A percentile compares a stretch with the other conserved stretches of the same genome.
phyloP scores from a whole-genome alignment of 2,329 filamentous ascomycete species.

The Bipolaris oryzae region DNA sequence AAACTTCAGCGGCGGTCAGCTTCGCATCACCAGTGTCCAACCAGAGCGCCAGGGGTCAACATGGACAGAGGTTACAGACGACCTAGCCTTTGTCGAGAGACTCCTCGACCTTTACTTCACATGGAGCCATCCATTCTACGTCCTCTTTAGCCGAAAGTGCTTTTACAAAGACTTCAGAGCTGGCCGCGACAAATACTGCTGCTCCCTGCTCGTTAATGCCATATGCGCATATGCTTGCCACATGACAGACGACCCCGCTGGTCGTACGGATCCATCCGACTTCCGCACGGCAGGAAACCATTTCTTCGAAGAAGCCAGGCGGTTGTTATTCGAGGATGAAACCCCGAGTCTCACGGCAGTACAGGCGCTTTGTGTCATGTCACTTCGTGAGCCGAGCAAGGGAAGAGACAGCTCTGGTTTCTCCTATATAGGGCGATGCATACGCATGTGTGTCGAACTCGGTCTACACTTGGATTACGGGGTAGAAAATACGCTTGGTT shows the following conservation, averaged over 20 bases:
- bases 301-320: constrained; percentile 73
- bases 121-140: constrained; percentile 78
- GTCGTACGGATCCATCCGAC: constrained; percentile 66
- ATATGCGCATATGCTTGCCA: constrained; percentile 70
- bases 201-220: constrained; percentile 69
- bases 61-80: constrained; percentile 68
- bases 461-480: constrained; percentile 63
- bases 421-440: constrained; percentile 73
- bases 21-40: constrained; percentile 19
- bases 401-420: constrained; percentile 75
- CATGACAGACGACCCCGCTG: constrained; percentile 69
- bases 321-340: constrained; percentile 63
- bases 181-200: constrained; percentile 69
- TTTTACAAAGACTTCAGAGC: constrained; percentile 70
- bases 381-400: constrained; percentile 73
- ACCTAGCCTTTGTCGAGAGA: constrained; percentile 65
- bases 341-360: constrained; percentile 71
- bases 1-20: constrained; percentile 30
- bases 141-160: constrained; percentile 72
- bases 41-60: constrained; percentile 32
- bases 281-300: constrained; percentile 72
- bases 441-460: constrained; percentile 74
- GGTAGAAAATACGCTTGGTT: constrained; percentile 34
- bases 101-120: constrained; percentile 69
- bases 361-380: constrained; percentile 78